phyloP scores from a whole-genome alignment of 1,139 yeast genomes.

The Suhomyces atakaporum region DNA sequence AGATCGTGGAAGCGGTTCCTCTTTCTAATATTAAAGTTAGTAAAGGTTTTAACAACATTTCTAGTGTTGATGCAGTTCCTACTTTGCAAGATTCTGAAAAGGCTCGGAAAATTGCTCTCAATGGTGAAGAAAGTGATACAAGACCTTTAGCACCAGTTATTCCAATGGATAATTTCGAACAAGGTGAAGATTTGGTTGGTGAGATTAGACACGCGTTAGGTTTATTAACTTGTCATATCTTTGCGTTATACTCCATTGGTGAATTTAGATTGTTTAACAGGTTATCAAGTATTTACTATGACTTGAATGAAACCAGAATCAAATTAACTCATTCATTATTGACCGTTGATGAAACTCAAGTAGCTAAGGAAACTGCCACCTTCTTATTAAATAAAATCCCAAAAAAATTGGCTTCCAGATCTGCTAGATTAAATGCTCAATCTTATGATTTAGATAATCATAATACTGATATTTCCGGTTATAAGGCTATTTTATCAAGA shows the following conservation, averaged over 20 bases:
- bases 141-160: conserved; percentile 48
- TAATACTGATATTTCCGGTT: conserved; percentile 69
- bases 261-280: conserved; percentile 63
- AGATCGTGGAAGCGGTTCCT: conserved; percentile 37
- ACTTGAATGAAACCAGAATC: conserved; percentile 65
- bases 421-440: conserved; percentile 42
- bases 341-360: conserved; percentile 58
- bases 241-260: conserved; percentile 69
- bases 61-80: conserved; percentile 40
- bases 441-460: conserved; percentile 45
- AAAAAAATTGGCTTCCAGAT: conserved; percentile 58
- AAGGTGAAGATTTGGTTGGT: conserved; percentile 47
- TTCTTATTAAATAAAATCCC: conserved; percentile 65
- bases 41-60: conserved; percentile 37
- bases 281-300: conserved; percentile 53
- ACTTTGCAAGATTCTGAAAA: conserved; percentile 47
- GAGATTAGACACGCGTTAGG: conserved; percentile 62
- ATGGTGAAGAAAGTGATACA: conserved; percentile 20
- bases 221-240: conserved; percentile 62
- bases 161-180: conserved; percentile 48
- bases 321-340: conserved; percentile 57
- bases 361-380: conserved; percentile 61
- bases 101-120: conserved; percentile 34
- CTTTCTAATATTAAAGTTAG: conserved; percentile 27
- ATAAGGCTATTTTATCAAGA: conserved; percentile 70